phyloP scores from a whole-genome alignment of 257 asterid genomes.

The Cruciata laevipes region DNA sequence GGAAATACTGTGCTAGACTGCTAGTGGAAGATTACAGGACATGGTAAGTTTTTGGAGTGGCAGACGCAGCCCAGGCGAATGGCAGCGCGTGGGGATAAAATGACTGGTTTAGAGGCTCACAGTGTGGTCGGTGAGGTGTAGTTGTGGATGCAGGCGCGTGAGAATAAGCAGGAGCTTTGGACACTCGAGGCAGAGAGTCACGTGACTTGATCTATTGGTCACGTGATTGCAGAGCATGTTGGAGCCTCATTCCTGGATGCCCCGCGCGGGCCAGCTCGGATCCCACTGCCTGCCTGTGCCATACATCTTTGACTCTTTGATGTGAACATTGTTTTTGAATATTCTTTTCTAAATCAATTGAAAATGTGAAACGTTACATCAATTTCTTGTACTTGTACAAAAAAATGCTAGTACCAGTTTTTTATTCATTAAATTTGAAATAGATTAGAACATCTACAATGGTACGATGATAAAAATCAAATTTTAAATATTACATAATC shows the following conservation, averaged over 20 bases:
- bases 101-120: background rate
- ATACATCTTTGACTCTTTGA: too few relatives aligned
- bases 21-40: constrained; percentile 4
- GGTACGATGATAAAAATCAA: too few relatives aligned
- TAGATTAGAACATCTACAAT: too few relatives aligned
- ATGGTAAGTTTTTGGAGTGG: constrained; percentile 2
- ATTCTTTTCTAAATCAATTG: too few relatives aligned
- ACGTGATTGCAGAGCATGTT: constrained; percentile 14
- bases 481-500: too few relatives aligned
- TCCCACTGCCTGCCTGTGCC: constrained; percentile 6
- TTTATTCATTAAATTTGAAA: too few relatives aligned
- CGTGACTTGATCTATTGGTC: constrained; percentile 21
- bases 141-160: background rate
- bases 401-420: too few relatives aligned
- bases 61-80: background rate
- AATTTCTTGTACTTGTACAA: too few relatives aligned
- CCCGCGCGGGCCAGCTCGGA: constrained; percentile 3
- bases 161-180: background rate
- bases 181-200: constrained; percentile 12
- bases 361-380: too few relatives aligned
- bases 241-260: background rate
- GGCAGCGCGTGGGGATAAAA: constrained; percentile 1
- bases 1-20: background rate
- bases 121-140: constrained; percentile 3
- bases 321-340: too few relatives aligned